Percentiles rank a stretch among this genome's conserved stretches.
Evolutionary conservation across 129 eudicot species (phyloP).

Genomic region (Chrysanthemum seticuspe): DNA sequence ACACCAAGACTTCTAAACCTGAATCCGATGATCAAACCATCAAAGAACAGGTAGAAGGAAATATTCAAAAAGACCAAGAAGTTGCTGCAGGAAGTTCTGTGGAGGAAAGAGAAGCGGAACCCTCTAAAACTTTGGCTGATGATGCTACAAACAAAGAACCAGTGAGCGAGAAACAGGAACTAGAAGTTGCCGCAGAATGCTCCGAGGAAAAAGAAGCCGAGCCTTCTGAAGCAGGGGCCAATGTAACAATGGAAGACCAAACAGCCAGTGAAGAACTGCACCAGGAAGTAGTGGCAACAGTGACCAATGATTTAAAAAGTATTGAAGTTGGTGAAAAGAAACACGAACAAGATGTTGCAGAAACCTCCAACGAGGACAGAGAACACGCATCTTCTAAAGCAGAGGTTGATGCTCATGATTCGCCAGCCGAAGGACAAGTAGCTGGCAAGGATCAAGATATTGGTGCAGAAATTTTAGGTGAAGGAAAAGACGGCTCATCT

Average conservation of each 20-base stretch:
- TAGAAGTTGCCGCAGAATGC: not conserved
- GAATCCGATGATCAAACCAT: not conserved
- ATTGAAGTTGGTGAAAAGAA: too few relatives aligned
- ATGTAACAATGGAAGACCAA: not conserved
- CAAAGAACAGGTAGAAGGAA: not conserved
- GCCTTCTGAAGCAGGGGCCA: not conserved
- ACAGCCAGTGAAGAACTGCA: too few relatives aligned
- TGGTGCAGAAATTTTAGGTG: not conserved
- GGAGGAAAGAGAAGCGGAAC: conserved; percentile 7
- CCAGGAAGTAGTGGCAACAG: too few relatives aligned
- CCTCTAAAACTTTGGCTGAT: not conserved
- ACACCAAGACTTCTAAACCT: conserved; percentile 7
- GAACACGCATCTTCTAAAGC: not conserved
- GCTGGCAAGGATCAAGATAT: conserved; percentile 2
- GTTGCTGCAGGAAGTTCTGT: not conserved
- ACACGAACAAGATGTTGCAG: too few relatives aligned
- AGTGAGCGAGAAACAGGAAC: not conserved
- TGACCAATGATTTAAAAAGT: too few relatives aligned
- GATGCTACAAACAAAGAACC: not conserved
- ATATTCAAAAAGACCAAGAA: not conserved
- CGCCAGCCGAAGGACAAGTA: not conserved
- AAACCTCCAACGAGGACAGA: not conserved
- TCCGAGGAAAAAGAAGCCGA: not conserved
- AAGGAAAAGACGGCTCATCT: too few relatives aligned
- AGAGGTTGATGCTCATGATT: not conserved